Conservation (phyloP, 2,329 filamentous ascomycete genomes). For the Hypomyces rosellus region DNA sequence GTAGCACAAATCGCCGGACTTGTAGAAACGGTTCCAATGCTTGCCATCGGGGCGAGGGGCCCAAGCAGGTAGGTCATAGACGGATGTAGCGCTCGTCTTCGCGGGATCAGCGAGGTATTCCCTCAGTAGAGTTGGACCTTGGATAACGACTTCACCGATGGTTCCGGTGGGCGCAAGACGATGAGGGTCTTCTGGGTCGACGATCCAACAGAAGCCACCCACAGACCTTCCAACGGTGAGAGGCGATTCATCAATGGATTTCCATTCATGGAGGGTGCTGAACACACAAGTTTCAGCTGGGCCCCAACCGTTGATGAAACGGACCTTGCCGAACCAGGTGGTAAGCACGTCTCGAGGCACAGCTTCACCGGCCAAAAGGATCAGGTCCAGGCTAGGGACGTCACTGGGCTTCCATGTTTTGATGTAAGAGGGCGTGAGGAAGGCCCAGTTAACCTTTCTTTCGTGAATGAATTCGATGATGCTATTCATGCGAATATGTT, state of each 20-base stretch:
- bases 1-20: constrained; percentile 1
- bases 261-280: background rate
- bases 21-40: constrained; percentile 1
- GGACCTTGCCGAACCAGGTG: constrained; percentile 4
- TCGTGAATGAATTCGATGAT: background rate
- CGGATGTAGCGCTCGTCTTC: background rate
- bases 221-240: background rate
- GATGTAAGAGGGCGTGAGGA: constrained; percentile 1
- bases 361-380: constrained; percentile 4
- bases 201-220: constrained; percentile 8
- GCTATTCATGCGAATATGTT: constrained; percentile 4
- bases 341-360: constrained; percentile 3
- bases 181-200: background rate
- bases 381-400: background rate
- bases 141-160: constrained; percentile 3
- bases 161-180: constrained; percentile 1
- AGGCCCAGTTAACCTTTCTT: background rate
- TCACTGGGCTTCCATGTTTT: background rate
- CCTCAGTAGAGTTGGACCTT: background rate
- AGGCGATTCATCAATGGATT: background rate
- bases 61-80: background rate
- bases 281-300: constrained; percentile 3
- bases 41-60: background rate
- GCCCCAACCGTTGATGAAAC: constrained; percentile 4
- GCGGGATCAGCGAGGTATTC: background rate